Evolutionary conservation across 1,139 yeast genomes (phyloP).

Genomic region (Kodamaea alishanica): DNA sequence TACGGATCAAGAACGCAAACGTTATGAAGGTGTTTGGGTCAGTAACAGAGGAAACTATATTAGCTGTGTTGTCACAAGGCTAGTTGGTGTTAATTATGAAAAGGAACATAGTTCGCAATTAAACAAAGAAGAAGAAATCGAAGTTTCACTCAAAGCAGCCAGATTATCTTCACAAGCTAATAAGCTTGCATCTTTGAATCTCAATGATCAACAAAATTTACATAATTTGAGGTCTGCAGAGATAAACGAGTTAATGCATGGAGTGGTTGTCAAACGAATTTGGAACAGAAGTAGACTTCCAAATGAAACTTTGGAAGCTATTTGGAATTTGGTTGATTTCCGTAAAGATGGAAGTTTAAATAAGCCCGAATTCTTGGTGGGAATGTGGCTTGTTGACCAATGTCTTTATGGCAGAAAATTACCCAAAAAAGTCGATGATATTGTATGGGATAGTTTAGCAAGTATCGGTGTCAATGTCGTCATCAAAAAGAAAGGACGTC

Average conservation of each 20-base stretch:
- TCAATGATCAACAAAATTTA: conserved; percentile 23
- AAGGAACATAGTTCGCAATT: conserved; percentile 16
- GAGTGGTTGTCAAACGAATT: conserved; percentile 67
- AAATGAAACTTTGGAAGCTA: conserved; percentile 54
- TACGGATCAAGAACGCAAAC: conserved; percentile 69
- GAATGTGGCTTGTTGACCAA: conserved; percentile 95
- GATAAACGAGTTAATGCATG: conserved; percentile 47
- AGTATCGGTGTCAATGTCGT: conserved; percentile 42
- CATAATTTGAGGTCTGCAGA: conserved; percentile 34
- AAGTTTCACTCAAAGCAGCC: conserved; percentile 31
- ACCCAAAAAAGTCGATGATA: conserved; percentile 58
- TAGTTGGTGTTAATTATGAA: conserved; percentile 34
- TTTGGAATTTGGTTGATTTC: conserved; percentile 80
- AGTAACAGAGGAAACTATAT: conserved; percentile 72
- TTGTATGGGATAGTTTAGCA: conserved; percentile 66
- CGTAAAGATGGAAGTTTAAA: conserved; percentile 75
- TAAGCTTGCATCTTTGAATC: conserved; percentile 11
- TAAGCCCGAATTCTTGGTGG: conserved; percentile 80
- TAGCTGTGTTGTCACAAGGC: conserved; percentile 34
- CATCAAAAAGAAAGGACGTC: conserved; percentile 32
- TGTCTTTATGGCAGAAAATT: conserved; percentile 90
- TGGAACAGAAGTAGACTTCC: conserved; percentile 80
- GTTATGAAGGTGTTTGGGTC: conserved; percentile 94
- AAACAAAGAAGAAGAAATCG: conserved; percentile 17
- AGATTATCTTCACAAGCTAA: conserved; percentile 26